These are phyloP conservation scores for Geranium incanum DNA, from an alignment of 441 rosid species.

Conservation along the genomic window DNA sequence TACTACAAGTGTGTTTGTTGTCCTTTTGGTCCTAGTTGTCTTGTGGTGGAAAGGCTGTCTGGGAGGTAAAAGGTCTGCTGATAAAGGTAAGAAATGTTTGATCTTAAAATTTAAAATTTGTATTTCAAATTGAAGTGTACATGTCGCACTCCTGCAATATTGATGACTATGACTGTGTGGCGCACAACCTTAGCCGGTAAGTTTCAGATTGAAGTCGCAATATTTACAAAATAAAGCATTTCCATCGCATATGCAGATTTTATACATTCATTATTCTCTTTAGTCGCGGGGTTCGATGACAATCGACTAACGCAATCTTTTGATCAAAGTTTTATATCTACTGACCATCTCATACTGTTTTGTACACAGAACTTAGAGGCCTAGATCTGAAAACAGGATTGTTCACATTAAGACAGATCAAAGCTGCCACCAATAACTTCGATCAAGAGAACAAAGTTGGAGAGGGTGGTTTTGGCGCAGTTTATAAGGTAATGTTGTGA, in stretches of 20 bases:
- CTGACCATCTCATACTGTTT: conserved; percentile 15
- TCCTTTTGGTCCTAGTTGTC: conserved; percentile 35
- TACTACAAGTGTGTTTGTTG: conserved; percentile 33
- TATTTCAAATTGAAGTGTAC: too few relatives aligned
- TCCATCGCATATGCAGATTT: too few relatives aligned
- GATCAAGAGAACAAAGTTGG: conserved; percentile 59
- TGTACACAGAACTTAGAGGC: conserved; percentile 44
- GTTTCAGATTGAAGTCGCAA: too few relatives aligned
- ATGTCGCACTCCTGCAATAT: too few relatives aligned
- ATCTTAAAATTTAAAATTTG: not conserved
- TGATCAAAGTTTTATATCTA: too few relatives aligned
- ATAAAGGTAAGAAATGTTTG: conserved; percentile 43
- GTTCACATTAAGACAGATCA: conserved; percentile 57
- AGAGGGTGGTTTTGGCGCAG: conserved; percentile 85
- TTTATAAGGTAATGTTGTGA: conserved; percentile 44
- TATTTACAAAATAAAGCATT: too few relatives aligned
- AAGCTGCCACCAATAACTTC: conserved; percentile 73
- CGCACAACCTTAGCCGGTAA: too few relatives aligned
- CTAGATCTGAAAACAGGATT: conserved; percentile 67
- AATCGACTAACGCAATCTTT: too few relatives aligned
- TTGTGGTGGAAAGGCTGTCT: conserved; percentile 50
- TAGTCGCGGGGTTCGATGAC: too few relatives aligned
- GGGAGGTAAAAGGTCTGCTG: conserved; percentile 43
- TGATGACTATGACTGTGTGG: too few relatives aligned
- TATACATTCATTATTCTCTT: too few relatives aligned